Base-by-base conservation (phyloP, 345 rosid species). In the Boechera divaricarpa region DNA sequence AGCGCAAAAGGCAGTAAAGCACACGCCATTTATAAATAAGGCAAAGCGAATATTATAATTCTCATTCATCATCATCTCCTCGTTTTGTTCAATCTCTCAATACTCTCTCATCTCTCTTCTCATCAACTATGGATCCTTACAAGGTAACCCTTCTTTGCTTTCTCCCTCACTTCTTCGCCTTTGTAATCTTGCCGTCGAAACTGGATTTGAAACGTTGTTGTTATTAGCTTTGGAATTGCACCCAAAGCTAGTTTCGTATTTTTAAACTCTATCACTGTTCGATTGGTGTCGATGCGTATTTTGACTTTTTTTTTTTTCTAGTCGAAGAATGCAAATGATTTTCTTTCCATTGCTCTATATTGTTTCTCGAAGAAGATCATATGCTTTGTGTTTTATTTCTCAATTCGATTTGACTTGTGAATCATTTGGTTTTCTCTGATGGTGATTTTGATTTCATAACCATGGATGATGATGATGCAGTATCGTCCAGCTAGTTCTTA, bases 71-170 rank as follows among this genome's bases (percentile, higher is more conserved):
- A 15, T 4, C 8, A 53, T 69, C 75, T 65, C 62, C 72, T 77
- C 81, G 69, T 33, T 67, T 72, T 60, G 65, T 32, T 56, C 64
- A 72, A 64, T 64, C 55, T 72, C 63, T 68, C 65, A 18, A 36
- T 36, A 18, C 44, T 13, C 42, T 24, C 63, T 59, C 44, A 35
- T 42, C 47, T 49, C 59, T 45, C 45, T 28, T 66, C 66, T 54
- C 77, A 7, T 48, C 69, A 42, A 54, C 82, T 13, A 86, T 86
- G 89, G 89, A 86, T 82, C 89, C 89, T 4, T 86, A 86, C 87
- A 86, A 81, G 84, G 84, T 81, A 55, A 79, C 3, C 1, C 3
- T 51, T 49, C 45, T 38, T 11, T 29, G n/a, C 39, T 52, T 16
- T 63, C 31, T 35, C 18, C 33, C 18, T 28, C 6, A 41, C 4